Conservation (phyloP, 805 yeast species). For the Candida manassasensis region DNA sequence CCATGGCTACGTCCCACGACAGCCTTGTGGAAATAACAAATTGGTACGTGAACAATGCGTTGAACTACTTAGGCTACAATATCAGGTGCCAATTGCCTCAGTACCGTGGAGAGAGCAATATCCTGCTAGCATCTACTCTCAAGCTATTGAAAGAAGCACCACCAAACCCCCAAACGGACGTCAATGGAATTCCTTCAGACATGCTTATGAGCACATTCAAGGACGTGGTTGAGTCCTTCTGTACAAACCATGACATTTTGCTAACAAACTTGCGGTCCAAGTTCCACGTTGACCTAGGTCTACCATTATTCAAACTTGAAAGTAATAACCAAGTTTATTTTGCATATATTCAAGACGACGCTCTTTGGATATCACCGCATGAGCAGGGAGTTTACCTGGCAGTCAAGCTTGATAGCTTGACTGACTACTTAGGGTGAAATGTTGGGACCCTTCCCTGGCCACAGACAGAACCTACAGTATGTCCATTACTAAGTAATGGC, state of each 20-base stretch:
- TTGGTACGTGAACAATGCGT: constrained; percentile 12
- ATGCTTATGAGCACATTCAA: constrained; percentile 48
- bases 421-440: constrained; percentile 5
- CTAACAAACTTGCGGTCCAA: constrained; percentile 28
- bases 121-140: not conserved
- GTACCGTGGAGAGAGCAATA: constrained; percentile 1
- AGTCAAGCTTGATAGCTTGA: constrained; percentile 28
- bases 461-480: too few species aligned
- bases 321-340: constrained; percentile 13
- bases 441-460: too few species aligned
- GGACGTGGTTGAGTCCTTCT: constrained; percentile 62
- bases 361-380: constrained; percentile 44
- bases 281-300: constrained; percentile 35
- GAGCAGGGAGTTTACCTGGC: constrained; percentile 37
- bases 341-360: constrained; percentile 60
- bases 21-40: constrained; percentile 1
- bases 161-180: constrained; percentile 10
- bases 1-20: not conserved
- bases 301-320: constrained; percentile 40
- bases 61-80: not conserved
- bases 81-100: constrained; percentile 2
- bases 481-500: too few species aligned
- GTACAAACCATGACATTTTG: constrained; percentile 45
- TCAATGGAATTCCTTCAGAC: constrained; percentile 39
- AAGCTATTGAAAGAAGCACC: not conserved